Evolutionary conservation across 768 basidiomycete species (phyloP), one percentile per base, ranked within the genome.

Genomic region (Mrakia hoshinonis): DNA sequence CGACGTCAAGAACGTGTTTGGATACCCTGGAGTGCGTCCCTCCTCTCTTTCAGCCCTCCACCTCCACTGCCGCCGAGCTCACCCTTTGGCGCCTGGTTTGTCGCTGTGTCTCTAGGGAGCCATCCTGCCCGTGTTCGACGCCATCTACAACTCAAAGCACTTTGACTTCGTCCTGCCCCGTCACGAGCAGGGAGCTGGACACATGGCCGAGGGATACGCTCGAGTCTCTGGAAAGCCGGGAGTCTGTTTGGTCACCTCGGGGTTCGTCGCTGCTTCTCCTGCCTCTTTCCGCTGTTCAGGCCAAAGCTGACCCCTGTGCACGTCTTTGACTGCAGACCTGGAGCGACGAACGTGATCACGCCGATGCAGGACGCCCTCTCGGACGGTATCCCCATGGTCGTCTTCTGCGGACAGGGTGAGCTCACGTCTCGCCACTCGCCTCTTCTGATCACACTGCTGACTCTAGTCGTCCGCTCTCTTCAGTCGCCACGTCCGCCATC

Each of bases 131-230:
- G 96, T 99, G n/a, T 99, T 97, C 81, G 95, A 99, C 79, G 96
- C 96, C 79, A 99, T 98, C 81, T 89, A 97, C 84, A 89, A 95
- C 80, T 95, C 92, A 9, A 85, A 87, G 3, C 88, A 96, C 79
- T 98, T 98, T 75, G 87, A 96, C 72, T 99, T 99, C 75, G 84
- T 99, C 73, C 86, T 98, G 20, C 95, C 95, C 18, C 86, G 95
- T 36, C 95, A 99, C 77, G 95, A 99, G 79, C 95, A 99, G 78
- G 96, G 96, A 49, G 95, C 93, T 1, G 95, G 95, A 0, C 95
- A 99, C 81, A 99, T 97, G 94, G 95, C 94, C 2, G 92, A 98
- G 79, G 95, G 95, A 0, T 99, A 99, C 78, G 95, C 95, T 43
- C 89, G 94, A 60, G 89, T 93, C n/a, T 90, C 92, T 0, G 95